A percentile compares a stretch with the other conserved stretches of the same genome.
These are phyloP conservation scores for Crotalaria pallida DNA, from an alignment of 306 rosid genomes.

Conservation along the genomic window DNA sequence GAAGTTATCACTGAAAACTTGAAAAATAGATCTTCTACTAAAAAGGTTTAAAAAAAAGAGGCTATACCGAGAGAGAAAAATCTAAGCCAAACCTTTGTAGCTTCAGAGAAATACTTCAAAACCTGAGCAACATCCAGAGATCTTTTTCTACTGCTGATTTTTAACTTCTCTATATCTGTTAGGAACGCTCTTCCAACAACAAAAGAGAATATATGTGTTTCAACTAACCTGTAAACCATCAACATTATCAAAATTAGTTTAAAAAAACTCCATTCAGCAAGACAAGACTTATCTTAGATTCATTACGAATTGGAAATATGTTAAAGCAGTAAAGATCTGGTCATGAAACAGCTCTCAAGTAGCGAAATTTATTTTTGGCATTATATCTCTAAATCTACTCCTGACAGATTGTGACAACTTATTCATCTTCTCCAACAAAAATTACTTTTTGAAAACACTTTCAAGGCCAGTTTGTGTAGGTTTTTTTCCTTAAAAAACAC, in stretches of 20 bases:
- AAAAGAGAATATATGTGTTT: slow-evolving; percentile 96
- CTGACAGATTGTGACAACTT: neutral
- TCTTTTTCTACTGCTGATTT: slow-evolving; percentile 78
- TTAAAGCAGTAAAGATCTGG: slow-evolving; percentile 4
- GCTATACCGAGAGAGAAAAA: slow-evolving; percentile 14
- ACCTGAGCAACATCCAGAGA: slow-evolving; percentile 72
- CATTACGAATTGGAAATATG: neutral
- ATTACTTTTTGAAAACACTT: neutral
- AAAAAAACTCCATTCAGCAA: slow-evolving; percentile 17
- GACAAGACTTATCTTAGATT: slow-evolving; percentile 5
- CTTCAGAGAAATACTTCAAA: slow-evolving; percentile 67
- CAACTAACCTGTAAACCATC: slow-evolving; percentile 77
- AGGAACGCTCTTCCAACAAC: slow-evolving; percentile 99
- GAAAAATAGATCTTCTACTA: neutral
- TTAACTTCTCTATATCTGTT: slow-evolving; percentile 89
- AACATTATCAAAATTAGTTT: slow-evolving; percentile 31
- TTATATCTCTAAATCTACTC: neutral
- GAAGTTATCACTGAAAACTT: slow-evolving; percentile 21
- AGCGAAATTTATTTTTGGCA: neutral
- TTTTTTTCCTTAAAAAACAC: no score
- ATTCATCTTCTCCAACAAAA: neutral
- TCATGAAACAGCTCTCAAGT: neutral
- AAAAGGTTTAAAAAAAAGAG: neutral
- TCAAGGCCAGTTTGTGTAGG: no score
- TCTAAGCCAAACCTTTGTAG: slow-evolving; percentile 60